Base-by-base conservation (phyloP, 805 yeast genomes). In the Lachancea mirantina region DNA sequence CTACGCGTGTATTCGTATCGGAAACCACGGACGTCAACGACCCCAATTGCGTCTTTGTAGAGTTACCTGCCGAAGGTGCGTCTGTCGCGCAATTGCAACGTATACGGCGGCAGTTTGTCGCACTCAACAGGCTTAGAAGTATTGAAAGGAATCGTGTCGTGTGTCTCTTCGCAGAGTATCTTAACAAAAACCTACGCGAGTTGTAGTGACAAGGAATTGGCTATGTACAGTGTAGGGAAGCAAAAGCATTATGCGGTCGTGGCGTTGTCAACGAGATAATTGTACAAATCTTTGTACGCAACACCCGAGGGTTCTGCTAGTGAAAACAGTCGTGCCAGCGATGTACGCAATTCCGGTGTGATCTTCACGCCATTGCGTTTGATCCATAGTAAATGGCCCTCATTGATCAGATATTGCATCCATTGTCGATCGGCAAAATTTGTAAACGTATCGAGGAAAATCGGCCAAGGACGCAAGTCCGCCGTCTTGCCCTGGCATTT, bases 61-160 rank as follows among this genome's bases (percentile, higher is more conserved):
- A 72, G 11, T 57, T 89, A 47, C 96, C 96, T 2, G 48, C 72
- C 2, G 60, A 61, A 4, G 57, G 70, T 1, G 74, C 82, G 6
- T 72, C 84, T 9, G 64, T 78, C 23, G 84, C 95, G 0, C 87
- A 83, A 49, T 53, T 92, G 33, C 95, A 88, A 47, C 66, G 98
- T 39, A 64, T 84, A 9, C 68, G 95, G 55, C 69, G 98, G 45
- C 78, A 87, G 11, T 89, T 81, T 57, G 74, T 88, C n/a, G 67
- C 74, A 23, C 65, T 89, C 55, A 85, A 89, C 53, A 72, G 84
- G 46, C 74, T 87, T 67, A 68, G 95, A 47, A 74, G 78, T 25
- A 65, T 87, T 26, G 92, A 84, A 32, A 49, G 65, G 14, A 76
- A 72, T 17, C 62, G 95, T 47, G 83, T 89, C 15, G 68, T 64